Conservation (phyloP, 2,329 filamentous ascomycete genomes). For the Trichoderma brevicompactum region DNA sequence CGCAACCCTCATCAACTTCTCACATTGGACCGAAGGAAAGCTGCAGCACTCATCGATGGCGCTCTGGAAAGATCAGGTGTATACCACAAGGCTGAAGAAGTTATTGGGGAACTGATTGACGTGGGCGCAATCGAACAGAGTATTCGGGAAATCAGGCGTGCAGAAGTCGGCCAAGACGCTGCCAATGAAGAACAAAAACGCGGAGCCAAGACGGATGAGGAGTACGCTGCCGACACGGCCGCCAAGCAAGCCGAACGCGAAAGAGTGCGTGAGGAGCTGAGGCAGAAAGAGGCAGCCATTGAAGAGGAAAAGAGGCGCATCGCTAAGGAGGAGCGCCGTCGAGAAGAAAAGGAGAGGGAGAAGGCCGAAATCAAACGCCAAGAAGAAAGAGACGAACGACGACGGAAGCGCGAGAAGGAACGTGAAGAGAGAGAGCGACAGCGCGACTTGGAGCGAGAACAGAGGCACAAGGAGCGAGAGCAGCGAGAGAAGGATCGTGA, state of each 20-base stretch:
- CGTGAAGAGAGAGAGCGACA: slow-evolving; percentile 59
- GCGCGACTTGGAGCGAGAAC: slow-evolving; percentile 48
- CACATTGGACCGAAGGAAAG: slow-evolving; percentile 73
- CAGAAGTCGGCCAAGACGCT: slow-evolving; percentile 70
- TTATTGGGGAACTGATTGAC: slow-evolving; percentile 71
- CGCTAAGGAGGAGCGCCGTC: slow-evolving; percentile 60
- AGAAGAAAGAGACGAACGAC: slow-evolving; percentile 55
- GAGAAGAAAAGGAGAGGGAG: slow-evolving; percentile 53
- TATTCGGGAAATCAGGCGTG: slow-evolving; percentile 68
- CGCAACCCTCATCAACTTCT: slow-evolving; percentile 73
- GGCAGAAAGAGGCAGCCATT: slow-evolving; percentile 62
- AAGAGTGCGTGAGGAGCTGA: slow-evolving; percentile 62
- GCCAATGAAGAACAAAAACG: slow-evolving; percentile 67
- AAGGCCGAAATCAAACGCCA: slow-evolving; percentile 56
- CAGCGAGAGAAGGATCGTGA: slow-evolving; percentile 44
- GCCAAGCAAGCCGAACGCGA: slow-evolving; percentile 64
- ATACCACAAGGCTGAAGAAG: slow-evolving; percentile 71
- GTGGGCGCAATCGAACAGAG: slow-evolving; percentile 68
- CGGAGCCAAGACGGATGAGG: slow-evolving; percentile 73
- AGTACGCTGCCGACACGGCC: slow-evolving; percentile 71
- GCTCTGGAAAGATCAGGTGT: slow-evolving; percentile 76
- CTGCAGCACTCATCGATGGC: slow-evolving; percentile 76
- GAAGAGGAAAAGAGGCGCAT: slow-evolving; percentile 65
- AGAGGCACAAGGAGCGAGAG: slow-evolving; percentile 46
- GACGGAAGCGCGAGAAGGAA: slow-evolving; percentile 57